Base-by-base conservation (phyloP, 225 moss, liverwort and hornwort genomes). In the Marchantia polymorpha region DNA sequence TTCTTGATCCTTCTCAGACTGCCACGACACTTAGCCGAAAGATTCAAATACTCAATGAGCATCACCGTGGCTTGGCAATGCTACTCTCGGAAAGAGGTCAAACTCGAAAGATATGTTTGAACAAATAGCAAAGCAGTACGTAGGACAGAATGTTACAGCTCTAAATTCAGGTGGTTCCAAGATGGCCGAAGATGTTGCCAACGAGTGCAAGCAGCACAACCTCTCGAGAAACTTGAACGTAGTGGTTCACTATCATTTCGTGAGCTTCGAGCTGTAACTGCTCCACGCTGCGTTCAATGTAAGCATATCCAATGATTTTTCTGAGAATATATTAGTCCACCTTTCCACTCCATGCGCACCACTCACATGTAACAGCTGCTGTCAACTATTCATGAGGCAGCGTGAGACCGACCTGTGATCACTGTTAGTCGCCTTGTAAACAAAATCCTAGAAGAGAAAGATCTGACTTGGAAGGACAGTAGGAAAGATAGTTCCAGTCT, bases 161-260 rank as follows among this genome's bases (percentile, higher is more conserved):
- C 31, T 80, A 15, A 72, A 58, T 55, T 80, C 71, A 27, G 80
- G 80, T 12, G 12, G 52, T 0, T 7, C 7, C 29, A 30, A 10
- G 16, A 55, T 80, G 80, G 72, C 60, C 48, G 39, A 72, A 10
- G 39, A 55, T 31, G 80, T 80, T 6, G 80, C 80, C 19, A 19
- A 19, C 6, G 27, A 72, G 55, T 80, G 80, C 59, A 52, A 60
- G 22, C 22, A 47, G 13, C 72, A 72, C 80, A 80, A 31, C 14
- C 31, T 61, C 3, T 20, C 48, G 10, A 68, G 14, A 17, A 30
- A 54, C 12, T 52, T 39, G 27, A 39, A 70, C 10, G 22, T 80
- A n/a, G 80, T 48, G 22, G 19, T 80, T 55, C 80, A 80, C 72
- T 80, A 72, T 46, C 80, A 80, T 25, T 80, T 72, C 25, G 80